A percentile compares a stretch with the other conserved stretches of the same genome.
These are phyloP conservation scores for Pulveroboletus sp. DNA, from an alignment of 768 basidiomycete species.

Conservation along the genomic window DNA sequence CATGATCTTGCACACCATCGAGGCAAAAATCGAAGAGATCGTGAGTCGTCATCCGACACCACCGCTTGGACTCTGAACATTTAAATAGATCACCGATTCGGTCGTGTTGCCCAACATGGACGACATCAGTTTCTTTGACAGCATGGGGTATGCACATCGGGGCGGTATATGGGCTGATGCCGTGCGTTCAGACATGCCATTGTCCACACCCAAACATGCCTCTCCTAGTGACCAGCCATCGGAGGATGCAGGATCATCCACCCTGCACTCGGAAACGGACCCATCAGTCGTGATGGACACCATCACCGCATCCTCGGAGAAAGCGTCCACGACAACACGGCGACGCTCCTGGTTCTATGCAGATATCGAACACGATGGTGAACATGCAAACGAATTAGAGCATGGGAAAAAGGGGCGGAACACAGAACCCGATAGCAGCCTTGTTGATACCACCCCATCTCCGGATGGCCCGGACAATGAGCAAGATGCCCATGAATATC, in stretches of 20 bases:
- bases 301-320: conserved; percentile 23
- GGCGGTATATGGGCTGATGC: conserved; percentile 92
- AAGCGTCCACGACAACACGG: conserved; percentile 29
- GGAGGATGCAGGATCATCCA: conserved; percentile 26
- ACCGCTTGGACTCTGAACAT: conserved; percentile 64
- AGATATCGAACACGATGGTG: conserved; percentile 34
- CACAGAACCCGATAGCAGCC: conserved; percentile 37
- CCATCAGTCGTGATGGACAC: conserved; percentile 20
- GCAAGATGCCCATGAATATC: conserved; percentile 14
- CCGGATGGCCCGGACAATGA: conserved; percentile 18
- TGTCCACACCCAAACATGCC: conserved; percentile 9
- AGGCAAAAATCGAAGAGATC: conserved; percentile 83
- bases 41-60: conserved; percentile 43
- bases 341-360: conserved; percentile 62
- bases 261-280: conserved; percentile 31
- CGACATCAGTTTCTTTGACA: conserved; percentile 95
- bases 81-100: conserved; percentile 84
- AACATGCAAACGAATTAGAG: conserved; percentile 22
- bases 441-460: conserved; percentile 9
- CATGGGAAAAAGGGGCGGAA: conserved; percentile 26
- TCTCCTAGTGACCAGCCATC: conserved; percentile 33
- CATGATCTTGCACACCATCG: conserved; percentile 88
- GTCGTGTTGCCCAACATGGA: conserved; percentile 98
- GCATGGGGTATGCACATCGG: conserved; percentile 54
- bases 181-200: conserved; percentile 39